Conservation (phyloP, 225 moss, liverwort and hornwort genomes). For the Bryoerythrophyllum caledonicum region DNA sequence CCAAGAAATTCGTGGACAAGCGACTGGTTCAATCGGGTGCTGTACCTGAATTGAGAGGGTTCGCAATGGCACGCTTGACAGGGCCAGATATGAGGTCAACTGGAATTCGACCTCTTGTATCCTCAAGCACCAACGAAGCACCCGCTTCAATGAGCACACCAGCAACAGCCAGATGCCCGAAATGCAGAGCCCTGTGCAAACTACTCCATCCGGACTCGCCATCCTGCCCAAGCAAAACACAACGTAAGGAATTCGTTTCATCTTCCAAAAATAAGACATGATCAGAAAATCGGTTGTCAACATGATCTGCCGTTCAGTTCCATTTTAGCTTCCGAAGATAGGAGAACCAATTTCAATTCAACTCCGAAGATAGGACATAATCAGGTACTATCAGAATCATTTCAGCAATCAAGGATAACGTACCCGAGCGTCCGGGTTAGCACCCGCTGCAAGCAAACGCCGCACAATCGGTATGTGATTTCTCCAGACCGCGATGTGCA, state of each 20-base stretch:
- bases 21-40: constrained; percentile 8
- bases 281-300: background rate
- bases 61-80: constrained; percentile 52
- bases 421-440: constrained; percentile 89
- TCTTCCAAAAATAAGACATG: background rate
- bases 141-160: constrained; percentile 92
- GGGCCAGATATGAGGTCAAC: constrained; percentile 88
- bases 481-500: constrained; percentile 93
- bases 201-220: constrained; percentile 99
- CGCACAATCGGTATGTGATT: constrained; percentile 90
- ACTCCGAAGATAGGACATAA: too few relatives aligned
- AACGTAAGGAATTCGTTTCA: constrained; percentile 14
- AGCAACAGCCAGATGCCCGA: constrained; percentile 94
- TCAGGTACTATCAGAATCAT: too few relatives aligned
- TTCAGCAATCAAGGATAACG: background rate
- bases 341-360: too few relatives aligned
- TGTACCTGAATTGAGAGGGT: constrained; percentile 69
- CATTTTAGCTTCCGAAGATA: too few relatives aligned
- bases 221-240: constrained; percentile 55
- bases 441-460: constrained; percentile 83
- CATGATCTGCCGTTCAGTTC: too few relatives aligned
- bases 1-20: background rate
- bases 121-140: constrained; percentile 80
- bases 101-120: constrained; percentile 81
- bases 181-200: constrained; percentile 95